These are phyloP conservation scores for Stephanodiscus minutulus DNA, from an alignment of 108 stramenopile genomes.

Conservation along the genomic window DNA sequence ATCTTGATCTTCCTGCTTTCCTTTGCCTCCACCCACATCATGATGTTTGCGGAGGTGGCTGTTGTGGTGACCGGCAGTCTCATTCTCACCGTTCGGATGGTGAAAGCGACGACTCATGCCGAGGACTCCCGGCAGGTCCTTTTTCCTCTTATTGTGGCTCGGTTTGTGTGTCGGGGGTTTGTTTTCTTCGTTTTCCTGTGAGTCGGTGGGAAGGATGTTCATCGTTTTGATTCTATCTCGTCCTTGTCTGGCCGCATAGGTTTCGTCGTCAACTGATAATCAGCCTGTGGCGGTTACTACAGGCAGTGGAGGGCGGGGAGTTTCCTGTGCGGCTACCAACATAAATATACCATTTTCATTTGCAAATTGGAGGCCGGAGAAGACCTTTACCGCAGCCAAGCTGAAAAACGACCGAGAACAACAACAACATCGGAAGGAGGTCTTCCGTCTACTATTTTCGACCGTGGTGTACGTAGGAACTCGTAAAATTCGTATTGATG, in stretches of 20 bases:
- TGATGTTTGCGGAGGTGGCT: not conserved
- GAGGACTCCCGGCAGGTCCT: slow-evolving; percentile 2
- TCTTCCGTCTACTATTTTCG: too few species aligned
- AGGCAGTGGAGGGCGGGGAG: not conserved
- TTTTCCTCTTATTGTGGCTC: not conserved
- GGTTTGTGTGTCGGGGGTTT: not conserved
- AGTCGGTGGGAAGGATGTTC: slow-evolving; percentile 10
- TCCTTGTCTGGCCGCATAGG: not conserved
- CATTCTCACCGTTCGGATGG: not conserved
- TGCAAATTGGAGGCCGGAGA: too few species aligned
- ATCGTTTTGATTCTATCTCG: not conserved
- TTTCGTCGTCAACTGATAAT: not conserved
- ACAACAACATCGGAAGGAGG: too few species aligned
- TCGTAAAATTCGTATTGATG: too few species aligned
- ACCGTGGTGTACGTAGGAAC: too few species aligned
- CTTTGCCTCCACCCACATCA: not conserved
- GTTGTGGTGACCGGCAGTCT: not conserved
- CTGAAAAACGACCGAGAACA: too few species aligned
- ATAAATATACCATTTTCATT: too few species aligned
- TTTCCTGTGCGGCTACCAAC: not conserved
- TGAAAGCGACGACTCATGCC: slow-evolving; percentile 12
- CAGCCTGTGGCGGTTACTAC: not conserved
- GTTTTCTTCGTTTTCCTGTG: slow-evolving; percentile 31
- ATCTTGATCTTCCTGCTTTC: slow-evolving; percentile 2
- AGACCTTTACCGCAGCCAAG: too few species aligned